A percentile compares a stretch with the other conserved stretches of the same genome.
These are phyloP conservation scores for Trichosporon coremiiforme DNA, from an alignment of 1,284 basidiomycete species.

Conservation along the genomic window DNA sequence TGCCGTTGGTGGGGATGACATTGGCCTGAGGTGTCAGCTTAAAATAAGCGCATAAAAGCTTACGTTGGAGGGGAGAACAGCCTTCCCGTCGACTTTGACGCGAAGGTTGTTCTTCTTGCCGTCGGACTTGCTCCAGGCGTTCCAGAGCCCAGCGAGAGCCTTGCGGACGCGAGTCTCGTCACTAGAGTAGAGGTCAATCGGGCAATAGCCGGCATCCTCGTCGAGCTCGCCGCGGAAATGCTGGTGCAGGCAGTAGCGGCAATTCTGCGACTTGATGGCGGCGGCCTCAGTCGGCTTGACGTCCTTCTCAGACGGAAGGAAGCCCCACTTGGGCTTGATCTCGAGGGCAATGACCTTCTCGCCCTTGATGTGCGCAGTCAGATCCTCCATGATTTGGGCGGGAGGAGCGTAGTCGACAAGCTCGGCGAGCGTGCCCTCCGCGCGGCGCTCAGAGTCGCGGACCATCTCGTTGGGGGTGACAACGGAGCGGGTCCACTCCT, in stretches of 20 bases:
- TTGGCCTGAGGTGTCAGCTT: constrained; percentile 32
- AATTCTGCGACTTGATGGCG: constrained; percentile 68
- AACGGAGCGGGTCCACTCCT: constrained; percentile 67
- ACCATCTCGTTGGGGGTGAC: constrained; percentile 58
- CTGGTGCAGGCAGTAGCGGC: constrained; percentile 87
- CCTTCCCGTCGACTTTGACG: constrained; percentile 69
- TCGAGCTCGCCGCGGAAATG: constrained; percentile 55
- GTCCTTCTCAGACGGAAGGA: constrained; percentile 66
- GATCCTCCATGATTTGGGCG: constrained; percentile 62
- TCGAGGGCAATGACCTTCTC: constrained; percentile 66
- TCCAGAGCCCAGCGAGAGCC: constrained; percentile 74
- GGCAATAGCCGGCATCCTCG: constrained; percentile 65
- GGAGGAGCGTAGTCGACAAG: constrained; percentile 66
- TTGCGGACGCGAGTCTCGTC: constrained; percentile 63
- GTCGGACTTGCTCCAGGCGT: constrained; percentile 66
- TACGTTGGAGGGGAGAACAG: constrained; percentile 66
- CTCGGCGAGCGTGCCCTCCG: constrained; percentile 57
- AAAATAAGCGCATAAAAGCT: constrained; percentile 36
- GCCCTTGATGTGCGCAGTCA: constrained; percentile 60
- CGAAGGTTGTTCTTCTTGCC: constrained; percentile 76
- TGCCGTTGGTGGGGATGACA: constrained; percentile 25
- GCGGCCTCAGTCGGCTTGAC: constrained; percentile 65
- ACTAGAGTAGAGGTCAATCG: constrained; percentile 80
- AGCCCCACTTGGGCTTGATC: constrained; percentile 97
- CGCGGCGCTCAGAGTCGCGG: constrained; percentile 64